Percentiles rank a stretch among this genome's conserved stretches.
phyloP scores from a whole-genome alignment of 352 stramenopile species.

The Pythium myriotylum region DNA sequence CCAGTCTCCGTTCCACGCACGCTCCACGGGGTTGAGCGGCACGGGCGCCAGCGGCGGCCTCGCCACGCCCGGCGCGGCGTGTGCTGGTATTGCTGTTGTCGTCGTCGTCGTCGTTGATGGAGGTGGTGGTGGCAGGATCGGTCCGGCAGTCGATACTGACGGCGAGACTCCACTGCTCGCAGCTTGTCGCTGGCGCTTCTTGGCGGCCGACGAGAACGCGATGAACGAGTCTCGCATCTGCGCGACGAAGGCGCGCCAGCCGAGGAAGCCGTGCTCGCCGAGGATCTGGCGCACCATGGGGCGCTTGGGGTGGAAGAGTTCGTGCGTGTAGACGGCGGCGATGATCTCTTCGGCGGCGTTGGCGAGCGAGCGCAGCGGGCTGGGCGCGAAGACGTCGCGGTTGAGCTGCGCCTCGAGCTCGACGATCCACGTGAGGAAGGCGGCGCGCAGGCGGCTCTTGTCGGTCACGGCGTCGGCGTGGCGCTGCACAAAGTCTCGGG shows the following conservation, averaged over 20 bases:
- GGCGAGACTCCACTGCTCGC: no score
- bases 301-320: constrained; percentile 46
- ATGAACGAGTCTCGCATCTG: constrained; percentile 74
- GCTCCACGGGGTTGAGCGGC: constrained; percentile 38
- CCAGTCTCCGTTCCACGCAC: constrained; percentile 56
- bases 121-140: no score
- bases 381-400: constrained; percentile 45
- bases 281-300: constrained; percentile 53
- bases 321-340: constrained; percentile 57
- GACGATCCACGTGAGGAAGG: constrained; percentile 46
- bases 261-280: constrained; percentile 48
- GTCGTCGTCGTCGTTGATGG: no score
- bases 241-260: constrained; percentile 61
- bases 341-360: constrained; percentile 68
- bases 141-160: no score
- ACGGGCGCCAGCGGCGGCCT: constrained; percentile 10
- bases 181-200: no score
- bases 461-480: constrained; percentile 36
- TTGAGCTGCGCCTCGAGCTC: constrained; percentile 52
- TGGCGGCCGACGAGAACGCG: constrained; percentile 16
- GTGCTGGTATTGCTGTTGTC: not conserved
- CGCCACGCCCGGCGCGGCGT: not conserved
- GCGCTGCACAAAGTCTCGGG: constrained; percentile 47
- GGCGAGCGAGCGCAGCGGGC: constrained; percentile 38
- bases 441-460: constrained; percentile 46